These are phyloP conservation scores for Plasmodium relictum DNA, from an alignment of 169 alveolate genomes.

Conservation along the genomic window DNA sequence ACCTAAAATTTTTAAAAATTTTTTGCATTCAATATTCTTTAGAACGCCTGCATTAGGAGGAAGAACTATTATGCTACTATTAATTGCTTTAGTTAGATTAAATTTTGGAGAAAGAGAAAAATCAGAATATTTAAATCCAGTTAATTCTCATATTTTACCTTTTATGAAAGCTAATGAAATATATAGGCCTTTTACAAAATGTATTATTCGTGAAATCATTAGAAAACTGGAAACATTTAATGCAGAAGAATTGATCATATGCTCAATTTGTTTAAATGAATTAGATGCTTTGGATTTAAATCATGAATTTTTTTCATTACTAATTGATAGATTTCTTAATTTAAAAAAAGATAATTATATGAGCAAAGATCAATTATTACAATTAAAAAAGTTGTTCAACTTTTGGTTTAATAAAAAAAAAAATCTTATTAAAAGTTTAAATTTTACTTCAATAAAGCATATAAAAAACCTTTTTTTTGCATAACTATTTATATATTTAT, in stretches of 20 bases:
- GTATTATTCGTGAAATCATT: constrained; percentile 83
- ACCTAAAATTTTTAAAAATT: constrained; percentile 80
- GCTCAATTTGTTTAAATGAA: constrained; percentile 70
- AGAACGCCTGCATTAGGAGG: constrained; percentile 88
- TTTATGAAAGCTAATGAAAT: constrained; percentile 76
- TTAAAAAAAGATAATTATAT: constrained; percentile 53
- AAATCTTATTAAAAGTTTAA: constrained; percentile 11
- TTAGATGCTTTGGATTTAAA: constrained; percentile 62
- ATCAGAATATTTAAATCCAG: constrained; percentile 44
- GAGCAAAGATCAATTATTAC: constrained; percentile 54
- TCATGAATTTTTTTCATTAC: constrained; percentile 59
- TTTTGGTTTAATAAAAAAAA: constrained; percentile 18
- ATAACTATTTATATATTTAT: constrained; percentile 13
- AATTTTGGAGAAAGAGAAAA: constrained; percentile 86
- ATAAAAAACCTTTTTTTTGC: constrained; percentile 18
- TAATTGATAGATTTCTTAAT: constrained; percentile 51
- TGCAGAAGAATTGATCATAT: constrained; percentile 83
- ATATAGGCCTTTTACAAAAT: constrained; percentile 83
- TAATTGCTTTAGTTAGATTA: constrained; percentile 84
- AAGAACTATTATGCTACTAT: constrained; percentile 81
- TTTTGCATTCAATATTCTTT: constrained; percentile 83
- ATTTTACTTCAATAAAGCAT: constrained; percentile 27
- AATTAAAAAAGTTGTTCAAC: constrained; percentile 29
- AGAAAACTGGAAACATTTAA: constrained; percentile 84
- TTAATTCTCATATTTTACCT: constrained; percentile 82